A percentile compares a stretch with the other conserved stretches of the same genome.
Evolutionary conservation across 2,329 filamentous ascomycete genomes (phyloP).

Genomic region (Aspergillus eucalypticola): DNA sequence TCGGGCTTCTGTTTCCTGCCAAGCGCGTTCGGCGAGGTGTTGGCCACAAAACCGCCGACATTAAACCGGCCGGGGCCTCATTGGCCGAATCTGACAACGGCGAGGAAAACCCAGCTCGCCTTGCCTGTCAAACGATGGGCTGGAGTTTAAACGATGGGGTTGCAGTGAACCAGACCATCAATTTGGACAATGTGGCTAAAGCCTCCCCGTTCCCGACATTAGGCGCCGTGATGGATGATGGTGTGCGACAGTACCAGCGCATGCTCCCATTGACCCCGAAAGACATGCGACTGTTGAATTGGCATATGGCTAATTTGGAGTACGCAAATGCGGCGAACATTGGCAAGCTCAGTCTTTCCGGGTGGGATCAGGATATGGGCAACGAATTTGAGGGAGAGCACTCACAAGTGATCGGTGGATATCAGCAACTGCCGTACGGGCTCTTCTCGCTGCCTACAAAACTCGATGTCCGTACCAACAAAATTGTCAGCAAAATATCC

Average conservation of each 20-base stretch:
- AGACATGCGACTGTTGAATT: slow-evolving; percentile 89
- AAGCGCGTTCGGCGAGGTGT: slow-evolving; percentile 48
- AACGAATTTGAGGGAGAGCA: slow-evolving; percentile 97
- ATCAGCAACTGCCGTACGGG: slow-evolving; percentile 88
- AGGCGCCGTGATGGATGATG: slow-evolving; percentile 87
- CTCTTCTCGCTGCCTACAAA: slow-evolving; percentile 74
- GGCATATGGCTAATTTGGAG: slow-evolving; percentile 97
- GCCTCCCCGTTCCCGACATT: slow-evolving; percentile 68
- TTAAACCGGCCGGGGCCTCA: slow-evolving; percentile 48
- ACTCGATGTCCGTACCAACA: slow-evolving; percentile 74
- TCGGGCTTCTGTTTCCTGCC: slow-evolving; percentile 44
- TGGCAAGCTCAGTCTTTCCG: slow-evolving; percentile 78
- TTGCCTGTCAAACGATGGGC: slow-evolving; percentile 77
- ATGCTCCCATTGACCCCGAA: slow-evolving; percentile 81
- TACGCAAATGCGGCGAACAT: slow-evolving; percentile 95
- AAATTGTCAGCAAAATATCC: slow-evolving; percentile 72
- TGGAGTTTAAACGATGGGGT: slow-evolving; percentile 72
- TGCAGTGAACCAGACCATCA: slow-evolving; percentile 65
- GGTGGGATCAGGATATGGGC: slow-evolving; percentile 96
- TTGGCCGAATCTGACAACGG: slow-evolving; percentile 64
- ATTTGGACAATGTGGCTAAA: slow-evolving; percentile 67
- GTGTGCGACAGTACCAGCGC: slow-evolving; percentile 81
- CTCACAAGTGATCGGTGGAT: slow-evolving; percentile 89
- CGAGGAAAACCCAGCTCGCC: slow-evolving; percentile 70
- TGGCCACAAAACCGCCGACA: slow-evolving; percentile 52